Evolutionary conservation across 2,329 filamentous ascomycete species (phyloP).

Genomic region (Calonectria ilicicola): DNA sequence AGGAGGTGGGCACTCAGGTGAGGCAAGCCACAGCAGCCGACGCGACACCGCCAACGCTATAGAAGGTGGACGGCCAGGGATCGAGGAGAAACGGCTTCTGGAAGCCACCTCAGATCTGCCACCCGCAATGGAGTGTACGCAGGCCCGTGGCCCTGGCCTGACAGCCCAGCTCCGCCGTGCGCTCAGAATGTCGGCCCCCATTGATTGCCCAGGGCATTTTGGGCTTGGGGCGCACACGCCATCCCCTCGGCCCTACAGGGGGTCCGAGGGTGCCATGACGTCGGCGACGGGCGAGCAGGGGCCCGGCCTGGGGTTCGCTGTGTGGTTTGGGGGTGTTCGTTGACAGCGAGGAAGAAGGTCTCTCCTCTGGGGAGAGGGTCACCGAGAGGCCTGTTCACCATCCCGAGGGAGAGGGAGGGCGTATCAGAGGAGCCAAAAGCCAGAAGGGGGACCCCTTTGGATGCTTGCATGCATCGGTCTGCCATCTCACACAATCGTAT

Average conservation of each 20-base stretch:
- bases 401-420: constrained; percentile 40
- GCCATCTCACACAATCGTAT: constrained; percentile 25
- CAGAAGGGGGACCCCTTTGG: constrained; percentile 23
- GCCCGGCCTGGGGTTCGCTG: constrained; percentile 30
- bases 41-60: constrained; percentile 36
- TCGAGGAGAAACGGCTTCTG: constrained; percentile 35
- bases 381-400: constrained; percentile 44
- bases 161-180: constrained; percentile 38
- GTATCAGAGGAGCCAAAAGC: constrained; percentile 28
- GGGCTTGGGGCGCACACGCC: constrained; percentile 38
- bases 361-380: constrained; percentile 36
- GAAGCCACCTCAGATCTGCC: constrained; percentile 41
- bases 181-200: constrained; percentile 37
- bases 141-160: constrained; percentile 33
- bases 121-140: constrained; percentile 28
- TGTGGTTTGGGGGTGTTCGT: constrained; percentile 31
- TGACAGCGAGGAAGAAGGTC: constrained; percentile 25
- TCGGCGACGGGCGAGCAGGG: constrained; percentile 30
- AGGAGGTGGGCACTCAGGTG: constrained; percentile 36
- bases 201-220: constrained; percentile 34
- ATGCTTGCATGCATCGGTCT: constrained; percentile 32
- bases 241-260: constrained; percentile 36
- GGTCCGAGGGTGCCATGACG: constrained; percentile 38
- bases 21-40: constrained; percentile 43
- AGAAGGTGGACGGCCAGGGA: constrained; percentile 27